A percentile compares a stretch with the other conserved stretches of the same genome.
Evolutionary conservation across 257 asterid genomes (phyloP).

Genomic region (Lycium ferocissimum): DNA sequence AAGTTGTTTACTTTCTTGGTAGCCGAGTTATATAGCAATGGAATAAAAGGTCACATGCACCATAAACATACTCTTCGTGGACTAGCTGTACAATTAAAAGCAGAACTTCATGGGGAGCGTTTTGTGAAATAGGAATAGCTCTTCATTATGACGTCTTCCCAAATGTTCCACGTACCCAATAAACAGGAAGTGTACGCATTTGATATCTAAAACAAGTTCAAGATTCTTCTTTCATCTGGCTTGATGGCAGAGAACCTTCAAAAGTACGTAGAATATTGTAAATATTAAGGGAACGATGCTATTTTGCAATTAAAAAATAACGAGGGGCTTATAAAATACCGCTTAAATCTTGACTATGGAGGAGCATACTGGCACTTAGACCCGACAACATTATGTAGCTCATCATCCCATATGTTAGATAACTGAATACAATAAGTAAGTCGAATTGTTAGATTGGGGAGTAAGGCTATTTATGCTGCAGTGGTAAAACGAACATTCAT

Average conservation of each 20-base stretch:
- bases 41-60: background rate
- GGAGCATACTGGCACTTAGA: conserved; percentile 54
- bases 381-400: conserved; percentile 43
- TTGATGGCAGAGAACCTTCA: background rate
- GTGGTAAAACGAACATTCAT: background rate
- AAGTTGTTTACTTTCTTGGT: background rate
- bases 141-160: background rate
- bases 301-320: background rate
- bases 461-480: background rate
- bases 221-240: background rate
- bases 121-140: background rate
- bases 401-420: conserved; percentile 4
- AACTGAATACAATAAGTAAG: background rate
- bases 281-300: background rate
- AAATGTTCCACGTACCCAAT: background rate
- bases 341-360: conserved; percentile 59
- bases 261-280: background rate
- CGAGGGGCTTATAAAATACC: background rate
- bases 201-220: background rate
- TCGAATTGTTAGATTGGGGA: background rate
- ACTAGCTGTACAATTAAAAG: background rate
- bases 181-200: background rate
- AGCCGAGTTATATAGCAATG: background rate
- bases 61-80: background rate
- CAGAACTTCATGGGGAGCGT: background rate